Evolutionary conservation across 2,329 filamentous ascomycete species (phyloP), one percentile per base, ranked within the genome.

Genomic region (Cladosporium sp.): DNA sequence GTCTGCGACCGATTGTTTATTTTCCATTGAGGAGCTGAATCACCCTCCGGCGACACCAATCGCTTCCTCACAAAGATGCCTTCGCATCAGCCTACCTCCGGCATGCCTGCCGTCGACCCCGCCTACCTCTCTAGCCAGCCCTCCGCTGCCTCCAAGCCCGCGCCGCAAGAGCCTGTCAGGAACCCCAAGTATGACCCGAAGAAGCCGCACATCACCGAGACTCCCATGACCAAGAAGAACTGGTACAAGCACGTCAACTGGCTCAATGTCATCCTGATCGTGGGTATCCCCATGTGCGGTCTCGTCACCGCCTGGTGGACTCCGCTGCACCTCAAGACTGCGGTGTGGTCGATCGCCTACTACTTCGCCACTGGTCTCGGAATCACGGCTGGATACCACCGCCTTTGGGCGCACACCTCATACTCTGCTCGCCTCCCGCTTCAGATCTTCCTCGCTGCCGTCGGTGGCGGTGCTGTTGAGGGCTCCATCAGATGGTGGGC

Each of bases 191-290:
- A 80, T 64, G 75, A 80, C 61, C 75, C 79, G 44, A 80, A 85
- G 76, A 95, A 95, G 74, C 80, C 85, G 64, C 89, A 95, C 72
- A 93, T 95, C 71, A 83, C 88, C 58, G 89, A 95, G 58, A 81
- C 82, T 56, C 86, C 87, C 52, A 85, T 95, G 61, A 95, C 88
- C 54, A 79, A 77, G 71, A 75, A 78, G 64, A 96, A 95, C 76
- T 93, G 88, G 88, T 84, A 90, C 74, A 86, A 91, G 74, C 90
- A 96, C 68, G 80, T 96, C 76, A 90, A 95, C 79, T 96, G 90
- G 89, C 79, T 96, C 59, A 96, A 95, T 70, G 84, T 88, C 56
- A 80, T 78, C 56, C 80, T 96, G 68, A 92, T 95, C 68, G 70
- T 95, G 58, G 77, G 86, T 59, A 79, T 95, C 40, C 90, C 91